Percentiles rank a stretch among this genome's conserved stretches.
Evolutionary conservation across 768 basidiomycete genomes (phyloP).

Genomic region (Albatrellus ellisii): DNA sequence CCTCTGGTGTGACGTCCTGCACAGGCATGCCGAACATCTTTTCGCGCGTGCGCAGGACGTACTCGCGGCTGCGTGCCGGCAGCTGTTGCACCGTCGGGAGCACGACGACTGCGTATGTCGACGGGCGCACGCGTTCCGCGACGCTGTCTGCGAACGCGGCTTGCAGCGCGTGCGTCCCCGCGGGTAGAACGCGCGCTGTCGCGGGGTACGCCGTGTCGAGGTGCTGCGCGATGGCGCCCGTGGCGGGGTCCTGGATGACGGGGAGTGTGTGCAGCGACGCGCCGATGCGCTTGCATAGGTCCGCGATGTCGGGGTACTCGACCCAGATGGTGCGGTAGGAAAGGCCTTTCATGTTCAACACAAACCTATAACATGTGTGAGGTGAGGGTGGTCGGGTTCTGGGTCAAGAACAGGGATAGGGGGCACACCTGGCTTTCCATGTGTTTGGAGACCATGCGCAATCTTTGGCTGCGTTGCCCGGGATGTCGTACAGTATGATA

Average conservation of each 20-base stretch:
- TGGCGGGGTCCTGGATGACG: conserved; percentile 9
- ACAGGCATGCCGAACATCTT: background rate
- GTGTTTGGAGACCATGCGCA: conserved; percentile 14
- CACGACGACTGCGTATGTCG: too few species aligned
- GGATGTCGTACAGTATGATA: conserved; percentile 15
- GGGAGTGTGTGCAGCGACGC: conserved; percentile 14
- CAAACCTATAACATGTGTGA: background rate
- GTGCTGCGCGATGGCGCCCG: conserved; percentile 8
- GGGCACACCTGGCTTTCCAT: conserved; percentile 12
- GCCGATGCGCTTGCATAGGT: background rate
- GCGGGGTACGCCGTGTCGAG: background rate
- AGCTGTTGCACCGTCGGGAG: background rate
- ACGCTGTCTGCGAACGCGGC: background rate
- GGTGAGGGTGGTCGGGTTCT: background rate
- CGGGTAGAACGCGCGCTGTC: background rate
- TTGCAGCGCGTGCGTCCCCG: background rate
- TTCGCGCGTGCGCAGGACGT: background rate
- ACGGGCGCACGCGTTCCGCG: background rate
- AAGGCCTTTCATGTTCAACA: conserved; percentile 9
- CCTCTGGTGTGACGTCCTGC: background rate
- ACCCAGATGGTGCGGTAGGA: conserved; percentile 13
- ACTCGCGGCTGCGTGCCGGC: background rate
- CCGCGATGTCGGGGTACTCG: conserved; percentile 13
- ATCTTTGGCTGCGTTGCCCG: background rate
- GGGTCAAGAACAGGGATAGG: background rate